Evolutionary conservation across 164 flowering plant genomes (phyloP).

Genomic region (Berberis thunbergii): DNA sequence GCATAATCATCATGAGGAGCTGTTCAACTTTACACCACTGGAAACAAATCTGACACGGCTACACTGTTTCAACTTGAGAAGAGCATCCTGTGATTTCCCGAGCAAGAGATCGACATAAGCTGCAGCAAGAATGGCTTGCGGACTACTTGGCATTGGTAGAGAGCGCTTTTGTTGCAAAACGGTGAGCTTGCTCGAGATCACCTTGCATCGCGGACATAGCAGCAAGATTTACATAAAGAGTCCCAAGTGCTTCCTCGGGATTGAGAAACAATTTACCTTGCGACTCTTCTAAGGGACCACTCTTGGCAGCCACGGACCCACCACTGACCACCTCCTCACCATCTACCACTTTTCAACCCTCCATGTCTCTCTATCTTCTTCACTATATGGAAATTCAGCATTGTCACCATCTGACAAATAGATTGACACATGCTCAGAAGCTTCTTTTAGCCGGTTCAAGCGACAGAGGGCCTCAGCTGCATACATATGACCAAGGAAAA

Average conservation of each 20-base stretch:
- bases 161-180: constrained; percentile 40
- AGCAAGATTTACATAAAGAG: constrained; percentile 59
- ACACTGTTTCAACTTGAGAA: constrained; percentile 57
- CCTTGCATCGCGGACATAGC: constrained; percentile 59
- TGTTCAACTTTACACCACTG: constrained; percentile 25
- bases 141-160: constrained; percentile 38
- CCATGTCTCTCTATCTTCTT: constrained; percentile 62
- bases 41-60: constrained; percentile 48
- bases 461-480: constrained; percentile 90
- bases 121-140: constrained; percentile 50
- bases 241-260: constrained; percentile 82
- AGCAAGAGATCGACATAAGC: constrained; percentile 61
- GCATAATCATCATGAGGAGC: constrained; percentile 28
- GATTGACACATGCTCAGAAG: constrained; percentile 53
- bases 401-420: constrained; percentile 43
- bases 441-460: constrained; percentile 69
- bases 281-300: constrained; percentile 19
- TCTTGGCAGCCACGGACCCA: constrained; percentile 22
- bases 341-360: constrained; percentile 37
- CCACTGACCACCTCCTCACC: constrained; percentile 38
- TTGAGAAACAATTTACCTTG: constrained; percentile 30
- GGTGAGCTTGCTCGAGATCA: constrained; percentile 58
- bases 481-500: constrained; percentile 62
- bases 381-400: constrained; percentile 51
- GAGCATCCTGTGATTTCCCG: constrained; percentile 64